Conservation (phyloP, 257 asterid genomes). For the Echites panduratus region DNA sequence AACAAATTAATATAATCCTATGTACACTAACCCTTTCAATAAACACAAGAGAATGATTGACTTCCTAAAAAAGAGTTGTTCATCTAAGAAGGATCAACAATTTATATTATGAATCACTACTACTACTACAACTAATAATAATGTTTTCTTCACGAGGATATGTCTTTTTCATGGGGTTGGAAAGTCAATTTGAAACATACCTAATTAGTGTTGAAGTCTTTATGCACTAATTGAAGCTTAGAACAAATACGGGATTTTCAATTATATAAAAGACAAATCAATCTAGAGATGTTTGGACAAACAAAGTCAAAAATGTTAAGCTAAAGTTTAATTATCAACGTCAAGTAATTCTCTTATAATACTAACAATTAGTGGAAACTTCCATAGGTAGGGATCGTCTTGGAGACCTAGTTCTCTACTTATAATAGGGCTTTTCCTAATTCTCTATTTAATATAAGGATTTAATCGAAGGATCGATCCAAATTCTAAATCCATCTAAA, state of each 20-base stretch:
- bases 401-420: too few species aligned
- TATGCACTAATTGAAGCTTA: background rate
- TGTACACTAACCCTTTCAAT: background rate
- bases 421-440: too few species aligned
- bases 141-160: background rate
- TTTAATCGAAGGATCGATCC: background rate
- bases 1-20: background rate
- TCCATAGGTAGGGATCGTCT: background rate
- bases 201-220: background rate
- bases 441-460: too few species aligned
- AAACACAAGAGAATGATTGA: constrained; percentile 8
- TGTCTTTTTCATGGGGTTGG: background rate
- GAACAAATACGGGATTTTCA: background rate
- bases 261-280: background rate
- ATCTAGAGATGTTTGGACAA: background rate
- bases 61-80: background rate
- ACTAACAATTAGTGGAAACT: background rate
- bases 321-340: background rate
- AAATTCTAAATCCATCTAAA: background rate
- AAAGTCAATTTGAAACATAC: constrained; percentile 9
- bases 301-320: background rate
- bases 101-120: background rate
- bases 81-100: background rate
- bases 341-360: background rate
- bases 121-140: too few species aligned